Conservation (phyloP, 441 rosid species). For the Gossypium davidsonii region DNA sequence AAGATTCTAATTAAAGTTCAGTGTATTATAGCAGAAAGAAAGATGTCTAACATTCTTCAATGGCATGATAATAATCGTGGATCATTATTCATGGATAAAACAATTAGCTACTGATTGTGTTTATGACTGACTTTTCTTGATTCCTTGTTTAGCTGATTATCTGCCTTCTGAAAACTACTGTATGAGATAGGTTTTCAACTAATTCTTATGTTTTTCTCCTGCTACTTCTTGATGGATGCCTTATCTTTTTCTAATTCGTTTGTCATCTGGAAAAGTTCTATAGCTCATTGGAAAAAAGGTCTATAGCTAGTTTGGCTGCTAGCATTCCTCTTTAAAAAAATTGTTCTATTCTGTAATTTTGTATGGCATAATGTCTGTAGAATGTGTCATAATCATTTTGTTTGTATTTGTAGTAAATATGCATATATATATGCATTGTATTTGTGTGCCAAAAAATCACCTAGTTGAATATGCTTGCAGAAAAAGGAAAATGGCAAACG, state of each 20-base stretch:
- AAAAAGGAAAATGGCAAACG: conserved; percentile 82
- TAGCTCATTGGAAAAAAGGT: not conserved
- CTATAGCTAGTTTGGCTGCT: not conserved
- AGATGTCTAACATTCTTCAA: not conserved
- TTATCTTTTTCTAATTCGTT: not conserved
- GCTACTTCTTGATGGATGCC: not conserved
- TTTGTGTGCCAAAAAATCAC: not conserved
- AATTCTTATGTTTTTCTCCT: not conserved
- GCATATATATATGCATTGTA: not conserved
- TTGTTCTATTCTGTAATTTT: not conserved
- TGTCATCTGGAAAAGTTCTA: not conserved
- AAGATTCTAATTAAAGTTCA: not conserved
- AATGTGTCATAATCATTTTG: not conserved
- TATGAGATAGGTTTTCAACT: not conserved
- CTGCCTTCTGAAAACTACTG: not conserved
- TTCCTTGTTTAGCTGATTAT: not conserved
- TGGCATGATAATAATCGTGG: not conserved
- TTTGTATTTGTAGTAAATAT: not conserved
- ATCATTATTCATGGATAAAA: not conserved
- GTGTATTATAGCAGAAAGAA: not conserved
- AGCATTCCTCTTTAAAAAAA: not conserved
- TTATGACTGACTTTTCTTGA: not conserved
- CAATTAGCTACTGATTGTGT: not conserved
- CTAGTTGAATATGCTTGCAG: conserved; percentile 32
- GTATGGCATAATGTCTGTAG: not conserved